Evolutionary conservation across 495 filamentous ascomycete genomes (phyloP).

Genomic region (Penicillium manginii): DNA sequence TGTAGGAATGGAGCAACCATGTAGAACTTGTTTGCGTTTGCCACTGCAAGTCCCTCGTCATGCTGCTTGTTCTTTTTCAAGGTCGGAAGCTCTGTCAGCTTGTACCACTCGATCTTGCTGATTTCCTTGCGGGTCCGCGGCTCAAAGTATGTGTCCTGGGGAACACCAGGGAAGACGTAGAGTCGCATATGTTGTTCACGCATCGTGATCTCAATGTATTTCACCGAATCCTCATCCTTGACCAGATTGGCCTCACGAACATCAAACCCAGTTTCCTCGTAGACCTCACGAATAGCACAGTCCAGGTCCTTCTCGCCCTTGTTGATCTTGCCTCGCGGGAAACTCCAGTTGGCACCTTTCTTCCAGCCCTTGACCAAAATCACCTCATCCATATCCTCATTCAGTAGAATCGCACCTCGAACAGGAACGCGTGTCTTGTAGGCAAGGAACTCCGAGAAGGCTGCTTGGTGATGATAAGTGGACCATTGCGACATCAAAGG

Average conservation of each 20-base stretch:
- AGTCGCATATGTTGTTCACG: conserved; percentile 89
- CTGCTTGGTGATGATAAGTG: conserved; percentile 71
- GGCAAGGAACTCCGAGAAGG: conserved; percentile 85
- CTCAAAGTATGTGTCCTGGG: conserved; percentile 82
- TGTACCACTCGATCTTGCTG: conserved; percentile 93
- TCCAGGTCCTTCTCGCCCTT: conserved; percentile 90
- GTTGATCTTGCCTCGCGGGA: conserved; percentile 95
- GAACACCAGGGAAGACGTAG: conserved; percentile 86
- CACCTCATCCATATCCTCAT: conserved; percentile 86
- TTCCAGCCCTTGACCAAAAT: conserved; percentile 97
- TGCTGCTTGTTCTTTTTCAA: conserved; percentile 68
- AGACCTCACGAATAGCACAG: conserved; percentile 91
- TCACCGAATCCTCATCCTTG: conserved; percentile 64
- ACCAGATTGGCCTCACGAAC: conserved; percentile 73
- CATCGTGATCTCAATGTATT: conserved; percentile 85
- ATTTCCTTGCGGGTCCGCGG: conserved; percentile 95
- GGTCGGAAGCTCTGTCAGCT: conserved; percentile 82
- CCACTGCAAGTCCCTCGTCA: conserved; percentile 53
- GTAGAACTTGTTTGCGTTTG: conserved; percentile 86
- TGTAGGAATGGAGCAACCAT: conserved; percentile 95
- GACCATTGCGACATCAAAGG: conserved; percentile 83
- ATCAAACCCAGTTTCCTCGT: conserved; percentile 94
- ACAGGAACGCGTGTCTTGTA: conserved; percentile 96
- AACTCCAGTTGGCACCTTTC: conserved; percentile 94
- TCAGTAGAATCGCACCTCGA: conserved; percentile 89